Percentiles rank a stretch among this genome's conserved stretches.
These are phyloP conservation scores for Mortierella hygrophila DNA, from an alignment of 192 early-diverging fungal genomes.

Conservation along the genomic window DNA sequence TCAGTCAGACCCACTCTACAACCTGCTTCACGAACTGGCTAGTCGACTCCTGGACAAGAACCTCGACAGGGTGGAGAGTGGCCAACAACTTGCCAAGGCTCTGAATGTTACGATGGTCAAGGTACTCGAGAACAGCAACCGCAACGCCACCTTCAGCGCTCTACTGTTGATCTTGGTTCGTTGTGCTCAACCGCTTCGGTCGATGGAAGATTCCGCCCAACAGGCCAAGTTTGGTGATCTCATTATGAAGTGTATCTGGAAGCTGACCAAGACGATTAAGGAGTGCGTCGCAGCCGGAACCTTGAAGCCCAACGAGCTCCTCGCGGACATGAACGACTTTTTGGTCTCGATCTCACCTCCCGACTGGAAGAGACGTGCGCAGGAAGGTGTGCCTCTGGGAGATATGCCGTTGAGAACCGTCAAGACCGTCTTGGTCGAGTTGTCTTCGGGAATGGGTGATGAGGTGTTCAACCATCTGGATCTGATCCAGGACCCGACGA, in stretches of 20 bases:
- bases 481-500: slow-evolving; percentile 72
- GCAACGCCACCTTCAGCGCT: slow-evolving; percentile 77
- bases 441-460: slow-evolving; percentile 77
- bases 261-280: slow-evolving; percentile 88
- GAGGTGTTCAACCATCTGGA: slow-evolving; percentile 68
- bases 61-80: slow-evolving; percentile 70
- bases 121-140: slow-evolving; percentile 89
- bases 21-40: slow-evolving; percentile 83
- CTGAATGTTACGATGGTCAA: slow-evolving; percentile 92
- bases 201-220: slow-evolving; percentile 59
- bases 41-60: slow-evolving; percentile 84
- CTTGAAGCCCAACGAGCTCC: slow-evolving; percentile 73
- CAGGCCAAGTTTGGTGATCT: slow-evolving; percentile 88
- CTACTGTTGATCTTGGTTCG: slow-evolving; percentile 80
- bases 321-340: slow-evolving; percentile 86
- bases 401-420: slow-evolving; percentile 96
- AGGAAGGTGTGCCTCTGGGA: slow-evolving; percentile 80
- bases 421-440: slow-evolving; percentile 89
- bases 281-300: slow-evolving; percentile 72
- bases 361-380: slow-evolving; percentile 88
- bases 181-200: slow-evolving; percentile 65
- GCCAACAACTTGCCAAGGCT: slow-evolving; percentile 72
- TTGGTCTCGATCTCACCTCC: slow-evolving; percentile 83
- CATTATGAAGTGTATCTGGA: slow-evolving; percentile 98
- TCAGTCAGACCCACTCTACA: slow-evolving; percentile 72